Conservation (phyloP, 495 filamentous ascomycete species). For the Aspergillus bridgeri region DNA sequence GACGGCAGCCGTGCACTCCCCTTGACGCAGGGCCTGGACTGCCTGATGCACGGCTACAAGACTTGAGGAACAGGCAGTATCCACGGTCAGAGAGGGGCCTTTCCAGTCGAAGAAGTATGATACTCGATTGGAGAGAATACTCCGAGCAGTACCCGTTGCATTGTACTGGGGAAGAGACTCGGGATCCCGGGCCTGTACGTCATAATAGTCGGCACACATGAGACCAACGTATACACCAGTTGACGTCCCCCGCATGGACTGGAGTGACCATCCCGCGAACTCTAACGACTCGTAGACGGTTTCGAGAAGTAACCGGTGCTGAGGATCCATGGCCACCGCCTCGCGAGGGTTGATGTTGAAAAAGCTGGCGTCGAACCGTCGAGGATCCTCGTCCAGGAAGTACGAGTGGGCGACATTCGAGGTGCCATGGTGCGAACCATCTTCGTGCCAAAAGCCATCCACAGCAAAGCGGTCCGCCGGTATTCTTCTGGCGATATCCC, state of each 20-base stretch:
- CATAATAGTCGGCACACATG: slow-evolving; percentile 43
- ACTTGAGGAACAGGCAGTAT: slow-evolving; percentile 52
- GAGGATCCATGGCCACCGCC: slow-evolving; percentile 40
- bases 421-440: slow-evolving; percentile 3
- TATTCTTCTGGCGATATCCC: slow-evolving; percentile 15
- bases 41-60: slow-evolving; percentile 40
- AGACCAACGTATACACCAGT: slow-evolving; percentile 44
- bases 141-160: slow-evolving; percentile 42
- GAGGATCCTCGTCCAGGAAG: not conserved
- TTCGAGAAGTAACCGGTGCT: slow-evolving; percentile 50
- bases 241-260: slow-evolving; percentile 33
- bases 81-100: slow-evolving; percentile 46
- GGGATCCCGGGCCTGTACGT: slow-evolving; percentile 32
- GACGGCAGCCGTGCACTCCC: slow-evolving; percentile 30
- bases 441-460: slow-evolving; percentile 32
- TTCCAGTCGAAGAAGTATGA: slow-evolving; percentile 50
- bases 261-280: slow-evolving; percentile 35
- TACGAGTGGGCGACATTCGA: not conserved
- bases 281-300: slow-evolving; percentile 55
- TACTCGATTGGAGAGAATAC: slow-evolving; percentile 43
- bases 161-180: slow-evolving; percentile 36
- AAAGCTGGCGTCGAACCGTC: slow-evolving; percentile 43
- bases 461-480: slow-evolving; percentile 31
- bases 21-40: slow-evolving; percentile 29
- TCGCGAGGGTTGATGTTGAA: slow-evolving; percentile 53